Conservation (phyloP, 2,329 filamentous ascomycete genomes). For the Aspergillus jensenii region DNA sequence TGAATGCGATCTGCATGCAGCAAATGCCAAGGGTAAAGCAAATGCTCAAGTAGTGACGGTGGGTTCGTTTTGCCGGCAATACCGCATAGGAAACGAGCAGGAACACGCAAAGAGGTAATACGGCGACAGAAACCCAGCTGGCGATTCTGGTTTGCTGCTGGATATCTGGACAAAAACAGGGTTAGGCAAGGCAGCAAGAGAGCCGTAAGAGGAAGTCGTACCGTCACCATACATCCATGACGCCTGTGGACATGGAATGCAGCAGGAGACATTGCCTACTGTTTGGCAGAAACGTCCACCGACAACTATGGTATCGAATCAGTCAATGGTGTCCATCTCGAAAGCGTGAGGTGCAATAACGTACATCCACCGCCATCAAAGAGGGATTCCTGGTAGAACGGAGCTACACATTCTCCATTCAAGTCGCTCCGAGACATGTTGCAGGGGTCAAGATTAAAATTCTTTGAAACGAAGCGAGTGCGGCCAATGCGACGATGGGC, state of each 20-base stretch:
- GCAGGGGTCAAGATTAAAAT: slow-evolving; percentile 2
- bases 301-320: slow-evolving; percentile 48
- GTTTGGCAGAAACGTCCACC: slow-evolving; percentile 61
- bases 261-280: slow-evolving; percentile 63
- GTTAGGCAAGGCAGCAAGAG: not conserved
- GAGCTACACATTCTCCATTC: slow-evolving; percentile 60
- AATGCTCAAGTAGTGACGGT: slow-evolving; percentile 89
- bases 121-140: slow-evolving; percentile 80
- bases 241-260: slow-evolving; percentile 84
- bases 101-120: slow-evolving; percentile 70
- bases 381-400: slow-evolving; percentile 65
- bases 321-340: slow-evolving; percentile 25
- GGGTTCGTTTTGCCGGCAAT: slow-evolving; percentile 83
- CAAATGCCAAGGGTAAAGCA: slow-evolving; percentile 75
- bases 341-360: slow-evolving; percentile 23
- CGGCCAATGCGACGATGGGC: slow-evolving; percentile 7
- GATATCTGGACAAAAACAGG: slow-evolving; percentile 42
- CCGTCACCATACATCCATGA: slow-evolving; percentile 69
- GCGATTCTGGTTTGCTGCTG: slow-evolving; percentile 61
- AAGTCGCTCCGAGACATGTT: slow-evolving; percentile 24
- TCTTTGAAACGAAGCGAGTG: slow-evolving; percentile 8
- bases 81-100: slow-evolving; percentile 76
- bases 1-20: slow-evolving; percentile 86
- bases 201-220: slow-evolving; percentile 27
- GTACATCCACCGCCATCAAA: slow-evolving; percentile 70